Conservation (phyloP, 371 early-diverging fungal species). For the Chytridium lagenaria region DNA sequence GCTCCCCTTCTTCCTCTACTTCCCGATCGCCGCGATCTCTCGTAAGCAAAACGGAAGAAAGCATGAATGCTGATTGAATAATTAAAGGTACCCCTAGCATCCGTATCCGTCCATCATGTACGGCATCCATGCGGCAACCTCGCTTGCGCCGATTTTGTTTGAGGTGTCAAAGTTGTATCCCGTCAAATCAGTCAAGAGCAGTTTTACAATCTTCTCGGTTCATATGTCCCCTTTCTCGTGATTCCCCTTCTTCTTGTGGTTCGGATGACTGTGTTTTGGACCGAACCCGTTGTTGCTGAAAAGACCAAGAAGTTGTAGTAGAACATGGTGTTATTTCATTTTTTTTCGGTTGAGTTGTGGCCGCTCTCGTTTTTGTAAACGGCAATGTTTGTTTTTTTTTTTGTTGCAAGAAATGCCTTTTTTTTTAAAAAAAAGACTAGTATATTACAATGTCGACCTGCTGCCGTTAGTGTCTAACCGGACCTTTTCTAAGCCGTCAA, state of each 20-base stretch:
- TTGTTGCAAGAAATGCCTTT: too few species aligned
- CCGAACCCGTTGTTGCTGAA: neutral
- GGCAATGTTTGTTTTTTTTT: too few species aligned
- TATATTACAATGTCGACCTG: too few species aligned
- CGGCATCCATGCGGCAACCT: conserved; percentile 46
- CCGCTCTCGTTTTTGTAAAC: too few species aligned
- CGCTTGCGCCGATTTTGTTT: conserved; percentile 59
- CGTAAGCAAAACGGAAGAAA: neutral
- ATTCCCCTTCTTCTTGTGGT: conserved; percentile 10
- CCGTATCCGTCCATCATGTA: conserved; percentile 58
- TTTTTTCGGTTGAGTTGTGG: neutral
- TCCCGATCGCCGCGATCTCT: conserved; percentile 5
- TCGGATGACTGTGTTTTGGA: conserved; percentile 19
- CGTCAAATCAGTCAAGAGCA: neutral
- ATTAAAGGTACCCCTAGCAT: conserved; percentile 27
- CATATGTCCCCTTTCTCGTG: conserved; percentile 19
- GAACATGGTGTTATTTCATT: neutral
- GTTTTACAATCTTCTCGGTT: neutral
- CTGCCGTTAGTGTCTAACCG: too few species aligned
- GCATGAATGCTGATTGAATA: neutral
- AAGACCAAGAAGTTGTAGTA: conserved; percentile 3
- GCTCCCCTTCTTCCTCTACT: conserved; percentile 19
- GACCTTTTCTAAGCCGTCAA: neutral
- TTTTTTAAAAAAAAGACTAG: too few species aligned
- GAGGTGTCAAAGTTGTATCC: conserved; percentile 28